Conservation (phyloP, 331 rosid species). For the Stylosanthes scabra region DNA sequence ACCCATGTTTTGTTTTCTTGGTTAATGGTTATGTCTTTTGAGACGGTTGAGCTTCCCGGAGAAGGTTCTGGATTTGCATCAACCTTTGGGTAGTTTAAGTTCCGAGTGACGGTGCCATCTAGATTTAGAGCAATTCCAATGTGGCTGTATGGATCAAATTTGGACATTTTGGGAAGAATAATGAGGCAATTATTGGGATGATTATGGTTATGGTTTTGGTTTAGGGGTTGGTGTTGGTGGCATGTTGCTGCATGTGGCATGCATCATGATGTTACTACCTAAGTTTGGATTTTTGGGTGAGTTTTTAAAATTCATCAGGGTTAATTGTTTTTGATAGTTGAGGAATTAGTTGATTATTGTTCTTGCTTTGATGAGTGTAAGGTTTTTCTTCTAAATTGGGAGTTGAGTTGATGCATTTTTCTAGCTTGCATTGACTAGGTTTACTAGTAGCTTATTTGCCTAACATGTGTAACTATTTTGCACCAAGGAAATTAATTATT, state of each 20-base stretch:
- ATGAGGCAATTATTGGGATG: background rate
- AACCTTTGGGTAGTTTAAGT: background rate
- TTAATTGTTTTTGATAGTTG: too few species aligned
- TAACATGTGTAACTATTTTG: conserved; percentile 41
- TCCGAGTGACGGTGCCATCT: conserved; percentile 51
- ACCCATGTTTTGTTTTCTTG: conserved; percentile 42
- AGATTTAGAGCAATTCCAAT: conserved; percentile 40
- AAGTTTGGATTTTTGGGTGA: too few species aligned
- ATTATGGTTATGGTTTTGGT: background rate
- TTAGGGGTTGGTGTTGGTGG: background rate
- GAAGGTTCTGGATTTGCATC: conserved; percentile 39
- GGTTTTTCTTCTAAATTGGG: conserved; percentile 14
- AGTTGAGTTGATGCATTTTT: background rate
- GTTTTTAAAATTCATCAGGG: background rate
- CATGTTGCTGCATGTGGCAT: background rate
- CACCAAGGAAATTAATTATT: conserved; percentile 1
- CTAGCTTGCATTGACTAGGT: conserved; percentile 10
- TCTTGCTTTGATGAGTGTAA: background rate
- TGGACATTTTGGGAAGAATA: conserved; percentile 44
- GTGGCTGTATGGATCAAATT: conserved; percentile 54
- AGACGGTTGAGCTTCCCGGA: conserved; percentile 33
- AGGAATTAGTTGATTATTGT: background rate
- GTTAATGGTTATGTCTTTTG: conserved; percentile 55
- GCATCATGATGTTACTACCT: background rate
- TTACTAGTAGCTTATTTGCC: background rate